Base-by-base conservation (phyloP, 306 rosid genomes). In the Prosopis cineraria region DNA sequence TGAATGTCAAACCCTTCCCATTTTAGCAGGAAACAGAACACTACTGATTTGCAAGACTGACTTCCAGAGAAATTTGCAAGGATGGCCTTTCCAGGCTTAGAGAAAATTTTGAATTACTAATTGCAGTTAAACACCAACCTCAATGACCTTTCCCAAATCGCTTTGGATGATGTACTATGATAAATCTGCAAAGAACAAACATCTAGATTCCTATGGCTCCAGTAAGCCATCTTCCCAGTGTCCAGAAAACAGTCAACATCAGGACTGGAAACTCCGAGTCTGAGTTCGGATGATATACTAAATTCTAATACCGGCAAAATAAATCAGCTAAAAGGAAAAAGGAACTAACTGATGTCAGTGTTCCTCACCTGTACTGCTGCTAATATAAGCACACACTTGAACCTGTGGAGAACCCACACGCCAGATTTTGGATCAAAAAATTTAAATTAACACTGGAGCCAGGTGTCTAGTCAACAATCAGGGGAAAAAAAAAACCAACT, bases 361-460 rank as follows among this genome's bases (percentile, higher is more conserved):
- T 81, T 80, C 79, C 88, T 73, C 77, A 34, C 70, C 84, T 72
- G 87, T 75, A 76, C 74, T 43, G 47, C 70, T 82, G 81, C 79
- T 79, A 86, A 72, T 77, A 62, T 47, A 84, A 78, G 78, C 70
- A 82, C 58, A 82, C 82, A 84, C 52, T 36, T 81, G 83, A 88
- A 84, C 75, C 79, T 47, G 85, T 47, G 24, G 67, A 40, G 60
- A 40, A 63, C 70, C 73, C 84, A 76, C 68, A 63, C 53, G 80
- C 82, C 87, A 81, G 80, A 68, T 82, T 78, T 13, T 63, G 60
- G 59, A 27, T 78, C 82, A 76, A 72, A 79, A 74, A 80, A 50
- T 10, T 76, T 67, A 60, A 72, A 84, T 33, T 66, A 81, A 66
- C 74, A 77, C 85, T 27, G 33, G 44, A 33, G n/a, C n/a, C n/a